These are phyloP conservation scores for Globisporangium nodosum DNA, from an alignment of 352 stramenopile genomes.

Conservation along the genomic window DNA sequence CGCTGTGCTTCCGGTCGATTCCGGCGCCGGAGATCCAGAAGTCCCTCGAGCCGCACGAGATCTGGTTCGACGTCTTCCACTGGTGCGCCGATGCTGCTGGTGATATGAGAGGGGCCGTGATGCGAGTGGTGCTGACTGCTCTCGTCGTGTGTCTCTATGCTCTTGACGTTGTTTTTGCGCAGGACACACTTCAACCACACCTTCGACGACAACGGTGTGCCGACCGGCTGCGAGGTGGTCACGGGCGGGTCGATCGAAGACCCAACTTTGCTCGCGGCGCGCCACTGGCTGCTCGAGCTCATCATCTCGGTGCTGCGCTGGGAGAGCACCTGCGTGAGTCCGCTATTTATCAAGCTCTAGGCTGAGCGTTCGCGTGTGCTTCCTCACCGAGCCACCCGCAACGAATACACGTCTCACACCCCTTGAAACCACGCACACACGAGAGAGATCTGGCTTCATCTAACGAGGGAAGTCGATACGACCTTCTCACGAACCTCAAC, in stretches of 20 bases:
- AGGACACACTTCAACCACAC: conserved; percentile 31
- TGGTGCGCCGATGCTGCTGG: conserved; percentile 29
- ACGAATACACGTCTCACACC: no score
- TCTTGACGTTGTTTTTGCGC: conserved; percentile 13
- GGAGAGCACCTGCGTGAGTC: conserved; percentile 53
- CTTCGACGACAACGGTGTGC: conserved; percentile 15
- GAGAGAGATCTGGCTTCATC: no score
- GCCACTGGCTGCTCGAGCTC: conserved; percentile 78
- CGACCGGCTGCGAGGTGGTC: conserved; percentile 26
- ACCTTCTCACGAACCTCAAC: no score
- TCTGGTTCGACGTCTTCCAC: conserved; percentile 68
- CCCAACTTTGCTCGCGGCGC: conserved; percentile 1
- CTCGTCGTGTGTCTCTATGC: neutral
- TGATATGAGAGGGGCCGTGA: conserved; percentile 17
- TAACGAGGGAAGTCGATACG: no score
- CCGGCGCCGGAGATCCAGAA: conserved; percentile 40
- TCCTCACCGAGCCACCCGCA: no score
- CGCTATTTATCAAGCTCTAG: conserved; percentile 34
- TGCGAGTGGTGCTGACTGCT: conserved; percentile 7
- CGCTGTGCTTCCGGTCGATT: conserved; percentile 64
- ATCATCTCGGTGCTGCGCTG: conserved; percentile 66
- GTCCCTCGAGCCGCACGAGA: conserved; percentile 36
- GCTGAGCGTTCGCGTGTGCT: neutral
- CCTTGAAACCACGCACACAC: no score
- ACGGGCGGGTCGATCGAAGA: conserved; percentile 48